Percentiles rank a stretch among this genome's conserved stretches.
phyloP scores from a whole-genome alignment of 768 basidiomycete species.

The Glaciozyma antarctica region DNA sequence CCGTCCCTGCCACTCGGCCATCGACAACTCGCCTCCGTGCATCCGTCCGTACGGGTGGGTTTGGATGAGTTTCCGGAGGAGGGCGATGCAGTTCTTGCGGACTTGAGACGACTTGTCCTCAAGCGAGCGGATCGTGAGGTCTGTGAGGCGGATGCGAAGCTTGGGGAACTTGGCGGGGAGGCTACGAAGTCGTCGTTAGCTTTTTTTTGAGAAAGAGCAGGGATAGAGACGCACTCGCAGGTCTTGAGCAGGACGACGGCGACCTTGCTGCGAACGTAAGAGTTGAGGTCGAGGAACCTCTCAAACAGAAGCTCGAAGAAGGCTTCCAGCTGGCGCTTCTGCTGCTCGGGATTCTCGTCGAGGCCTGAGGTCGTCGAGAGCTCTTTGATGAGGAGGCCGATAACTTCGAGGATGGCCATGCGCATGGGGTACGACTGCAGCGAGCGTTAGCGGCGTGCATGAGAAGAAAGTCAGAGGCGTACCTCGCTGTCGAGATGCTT shows the following conservation, averaged over 20 bases:
- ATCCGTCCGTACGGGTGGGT: constrained; percentile 83
- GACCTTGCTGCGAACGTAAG: constrained; percentile 85
- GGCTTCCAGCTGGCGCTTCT: constrained; percentile 54
- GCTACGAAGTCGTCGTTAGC: constrained; percentile 29
- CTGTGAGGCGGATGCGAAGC: constrained; percentile 65
- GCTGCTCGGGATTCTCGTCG: constrained; percentile 15
- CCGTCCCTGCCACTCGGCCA: constrained; percentile 61
- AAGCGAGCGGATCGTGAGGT: constrained; percentile 65
- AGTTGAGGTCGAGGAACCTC: constrained; percentile 75
- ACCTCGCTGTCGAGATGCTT: constrained; percentile 88
- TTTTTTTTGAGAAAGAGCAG: not conserved
- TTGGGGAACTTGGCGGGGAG: constrained; percentile 73
- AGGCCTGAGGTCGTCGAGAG: constrained; percentile 50
- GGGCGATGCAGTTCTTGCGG: constrained; percentile 68
- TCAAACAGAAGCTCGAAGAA: constrained; percentile 77
- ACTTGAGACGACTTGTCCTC: constrained; percentile 84
- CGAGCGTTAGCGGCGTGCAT: not conserved
- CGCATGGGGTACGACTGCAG: constrained; percentile 88
- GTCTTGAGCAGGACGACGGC: constrained; percentile 64
- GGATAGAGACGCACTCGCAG: constrained; percentile 49
- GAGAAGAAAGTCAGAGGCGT: constrained; percentile 15
- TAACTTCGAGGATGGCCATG: constrained; percentile 81
- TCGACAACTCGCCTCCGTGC: constrained; percentile 70
- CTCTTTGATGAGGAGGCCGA: constrained; percentile 74
- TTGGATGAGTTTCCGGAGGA: constrained; percentile 62